Conservation (phyloP, 495 filamentous ascomycete genomes). For the Tetracladium marchalianum region DNA sequence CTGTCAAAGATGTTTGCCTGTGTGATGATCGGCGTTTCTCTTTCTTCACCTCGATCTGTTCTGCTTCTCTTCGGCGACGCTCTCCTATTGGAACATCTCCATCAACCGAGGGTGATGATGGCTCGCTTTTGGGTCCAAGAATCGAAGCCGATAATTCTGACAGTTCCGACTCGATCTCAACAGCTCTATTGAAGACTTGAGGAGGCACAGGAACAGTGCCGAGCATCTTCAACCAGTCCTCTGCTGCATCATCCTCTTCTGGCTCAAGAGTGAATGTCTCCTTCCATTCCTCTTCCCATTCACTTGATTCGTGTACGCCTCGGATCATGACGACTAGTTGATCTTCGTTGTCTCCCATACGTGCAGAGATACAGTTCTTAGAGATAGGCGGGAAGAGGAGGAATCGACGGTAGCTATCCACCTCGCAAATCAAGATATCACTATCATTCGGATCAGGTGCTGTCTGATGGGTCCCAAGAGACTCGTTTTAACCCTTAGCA, state of each 20-base stretch:
- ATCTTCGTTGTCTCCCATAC: constrained; percentile 56
- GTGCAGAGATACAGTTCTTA: constrained; percentile 60
- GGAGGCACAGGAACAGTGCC: constrained; percentile 71
- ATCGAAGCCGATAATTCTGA: too few relatives aligned
- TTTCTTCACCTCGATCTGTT: neutral
- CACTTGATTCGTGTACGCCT: constrained; percentile 39
- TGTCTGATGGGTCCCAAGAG: too few relatives aligned
- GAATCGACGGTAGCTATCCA: constrained; percentile 68
- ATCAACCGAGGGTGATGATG: neutral
- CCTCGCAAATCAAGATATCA: constrained; percentile 84
- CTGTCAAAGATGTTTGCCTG: neutral
- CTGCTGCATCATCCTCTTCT: constrained; percentile 61
- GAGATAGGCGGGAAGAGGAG: constrained; percentile 82
- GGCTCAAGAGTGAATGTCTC: constrained; percentile 67
- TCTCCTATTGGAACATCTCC: constrained; percentile 18
- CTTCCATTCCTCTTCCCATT: constrained; percentile 49
- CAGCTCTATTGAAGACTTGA: constrained; percentile 10
- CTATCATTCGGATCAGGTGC: constrained; percentile 46
- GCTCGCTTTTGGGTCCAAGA: neutral
- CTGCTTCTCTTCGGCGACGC: constrained; percentile 4
- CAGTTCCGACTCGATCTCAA: neutral
- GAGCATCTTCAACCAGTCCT: constrained; percentile 82
- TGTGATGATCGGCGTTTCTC: neutral
- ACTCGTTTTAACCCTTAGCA: too few relatives aligned
- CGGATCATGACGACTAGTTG: constrained; percentile 82